These are phyloP conservation scores for Spiromyces aspiralis DNA, from an alignment of 371 early-diverging fungal species.

Conservation along the genomic window DNA sequence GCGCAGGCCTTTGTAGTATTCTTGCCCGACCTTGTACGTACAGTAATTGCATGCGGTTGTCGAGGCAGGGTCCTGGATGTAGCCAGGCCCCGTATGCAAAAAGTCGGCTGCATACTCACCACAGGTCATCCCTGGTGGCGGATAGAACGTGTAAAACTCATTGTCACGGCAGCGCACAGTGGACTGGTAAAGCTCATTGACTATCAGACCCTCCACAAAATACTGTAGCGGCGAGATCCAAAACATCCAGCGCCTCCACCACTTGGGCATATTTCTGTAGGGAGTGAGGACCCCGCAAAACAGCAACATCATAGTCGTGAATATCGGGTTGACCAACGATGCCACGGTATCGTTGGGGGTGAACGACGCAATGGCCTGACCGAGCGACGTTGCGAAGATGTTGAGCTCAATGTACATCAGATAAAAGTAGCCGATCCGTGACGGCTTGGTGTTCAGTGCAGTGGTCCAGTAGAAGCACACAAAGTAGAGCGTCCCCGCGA, in stretches of 20 bases:
- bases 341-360: constrained; percentile 39
- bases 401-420: constrained; percentile 38
- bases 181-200: constrained; percentile 46
- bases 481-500: constrained; percentile 46
- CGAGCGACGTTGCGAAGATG: constrained; percentile 51
- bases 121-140: constrained; percentile 46
- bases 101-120: constrained; percentile 36
- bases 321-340: constrained; percentile 52
- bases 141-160: constrained; percentile 33
- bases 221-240: constrained; percentile 55
- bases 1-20: constrained; percentile 34
- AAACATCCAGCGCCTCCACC: constrained; percentile 66
- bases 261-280: constrained; percentile 41
- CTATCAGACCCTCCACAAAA: constrained; percentile 40
- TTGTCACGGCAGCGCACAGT: constrained; percentile 30
- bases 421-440: constrained; percentile 47
- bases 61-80: constrained; percentile 31
- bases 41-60: constrained; percentile 48
- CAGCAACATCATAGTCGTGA: constrained; percentile 47
- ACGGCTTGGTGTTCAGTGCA: constrained; percentile 34
- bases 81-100: constrained; percentile 36
- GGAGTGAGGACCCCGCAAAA: constrained; percentile 58
- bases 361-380: constrained; percentile 53
- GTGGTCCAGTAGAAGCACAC: constrained; percentile 54
- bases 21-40: constrained; percentile 38